Evolutionary conservation across 129 eudicot genomes (phyloP), one percentile per base, ranked within the genome.

Genomic region (Pittosporum tobira): DNA sequence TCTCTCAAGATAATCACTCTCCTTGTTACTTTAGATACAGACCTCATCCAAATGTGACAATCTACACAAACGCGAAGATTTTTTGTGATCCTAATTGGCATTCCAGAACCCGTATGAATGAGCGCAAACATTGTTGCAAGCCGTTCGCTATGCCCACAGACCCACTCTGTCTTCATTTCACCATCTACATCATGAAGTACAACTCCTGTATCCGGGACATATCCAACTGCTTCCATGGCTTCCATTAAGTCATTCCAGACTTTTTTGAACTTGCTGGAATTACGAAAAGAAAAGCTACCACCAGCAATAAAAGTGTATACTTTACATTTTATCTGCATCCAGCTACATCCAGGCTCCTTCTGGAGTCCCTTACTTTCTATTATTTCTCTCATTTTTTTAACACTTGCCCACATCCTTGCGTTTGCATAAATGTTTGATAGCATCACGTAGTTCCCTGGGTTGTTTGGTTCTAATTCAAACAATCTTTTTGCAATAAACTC

Each of bases 61-160:
- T 71, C 71, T 34, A 26, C 68, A 73, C 87, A 80, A 69, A 73
- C 72, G 44, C 74, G 77, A 34, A 51, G 68, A 68, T 75, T 80
- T 61, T 75, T 80, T 3, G 82, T 65, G 27, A 80, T 71, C 50
- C 82, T 71, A 56, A 80, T 59, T 25, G 75, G 62, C 36, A 61
- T 53, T 64, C 74, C 61, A 2, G 70, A 62, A 61, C 73, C 73
- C 0, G 72, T 76, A 49, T 73, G 79, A 25, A 82, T 79, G 61
- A 85, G 75, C n/a, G 84, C 87, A 61, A 70, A 82, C 21, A 81
- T 70, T 19, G 84, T 71, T 5, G 84, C 89, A 51, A 86, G 67
- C 69, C 71, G 62, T 61, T 85, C 89, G 71, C 87, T 73, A 63
- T 79, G 95, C 42, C 87, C 84, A 71, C 81, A 78, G 0, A 81